phyloP scores from a whole-genome alignment of 2,329 filamentous ascomycete genomes.

The Elsinoe ampelina region DNA sequence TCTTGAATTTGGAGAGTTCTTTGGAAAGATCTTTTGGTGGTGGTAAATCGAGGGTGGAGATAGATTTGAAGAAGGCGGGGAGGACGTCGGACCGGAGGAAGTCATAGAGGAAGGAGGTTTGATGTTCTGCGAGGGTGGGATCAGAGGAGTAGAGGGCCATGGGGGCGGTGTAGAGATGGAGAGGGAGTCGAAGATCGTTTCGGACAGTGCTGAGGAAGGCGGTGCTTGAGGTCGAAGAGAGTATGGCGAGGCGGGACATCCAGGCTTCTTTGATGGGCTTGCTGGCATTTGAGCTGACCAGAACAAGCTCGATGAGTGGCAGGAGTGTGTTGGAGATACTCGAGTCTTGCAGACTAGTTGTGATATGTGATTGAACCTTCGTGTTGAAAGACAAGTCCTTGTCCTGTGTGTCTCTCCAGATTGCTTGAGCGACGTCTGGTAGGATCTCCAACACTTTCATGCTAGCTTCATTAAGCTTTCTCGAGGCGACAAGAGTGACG shows the following conservation, averaged over 20 bases:
- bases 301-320: not conserved
- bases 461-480: not conserved
- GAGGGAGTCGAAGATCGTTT: slow-evolving; percentile 16
- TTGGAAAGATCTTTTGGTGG: slow-evolving; percentile 18
- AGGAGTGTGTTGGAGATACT: not conserved
- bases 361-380: not conserved
- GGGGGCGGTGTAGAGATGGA: slow-evolving; percentile 22
- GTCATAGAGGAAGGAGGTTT: slow-evolving; percentile 20
- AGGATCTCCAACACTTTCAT: not conserved
- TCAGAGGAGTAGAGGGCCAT: slow-evolving; percentile 20
- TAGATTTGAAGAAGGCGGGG: slow-evolving; percentile 19
- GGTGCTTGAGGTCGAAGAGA: not conserved
- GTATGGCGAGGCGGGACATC: not conserved
- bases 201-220: not conserved
- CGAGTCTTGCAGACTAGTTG: not conserved
- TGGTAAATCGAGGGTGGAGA: slow-evolving; percentile 20
- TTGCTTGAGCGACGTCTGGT: not conserved
- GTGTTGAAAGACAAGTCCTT: not conserved
- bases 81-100: slow-evolving; percentile 21
- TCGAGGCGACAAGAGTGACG: not conserved
- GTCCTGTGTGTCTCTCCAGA: not conserved
- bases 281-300: not conserved
- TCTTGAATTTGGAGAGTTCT: slow-evolving; percentile 23
- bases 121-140: slow-evolving; percentile 20
- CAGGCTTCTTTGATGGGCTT: not conserved